These are phyloP conservation scores for Termitomyces sp. DNA, from an alignment of 768 basidiomycete genomes.

Conservation along the genomic window DNA sequence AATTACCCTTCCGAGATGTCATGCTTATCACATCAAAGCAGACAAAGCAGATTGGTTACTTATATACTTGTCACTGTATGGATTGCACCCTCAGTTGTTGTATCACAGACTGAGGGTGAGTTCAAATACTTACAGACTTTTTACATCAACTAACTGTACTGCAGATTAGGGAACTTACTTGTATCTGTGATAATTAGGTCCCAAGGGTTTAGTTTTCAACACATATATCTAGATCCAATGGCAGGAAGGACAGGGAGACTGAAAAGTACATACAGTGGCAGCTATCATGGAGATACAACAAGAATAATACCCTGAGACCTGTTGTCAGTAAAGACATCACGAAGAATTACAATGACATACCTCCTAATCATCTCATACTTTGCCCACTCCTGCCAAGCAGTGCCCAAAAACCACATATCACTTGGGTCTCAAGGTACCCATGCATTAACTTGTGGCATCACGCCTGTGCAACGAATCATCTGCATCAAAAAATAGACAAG, in stretches of 20 bases:
- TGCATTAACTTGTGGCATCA: conserved; percentile 43
- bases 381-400: conserved; percentile 52
- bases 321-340: conserved; percentile 2
- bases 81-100: no score
- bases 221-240: conserved; percentile 41
- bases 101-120: no score
- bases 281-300: conserved; percentile 55
- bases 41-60: no score
- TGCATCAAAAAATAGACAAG: neutral
- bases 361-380: conserved; percentile 47
- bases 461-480: conserved; percentile 35
- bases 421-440: conserved; percentile 32
- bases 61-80: no score
- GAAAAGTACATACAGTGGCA: conserved; percentile 51
- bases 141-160: no score
- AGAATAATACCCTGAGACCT: conserved; percentile 30
- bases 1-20: no score
- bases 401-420: conserved; percentile 30
- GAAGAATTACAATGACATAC: conserved; percentile 19
- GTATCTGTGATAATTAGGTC: no score
- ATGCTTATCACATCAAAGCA: no score
- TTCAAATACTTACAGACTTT: no score
- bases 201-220: no score
- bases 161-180: no score
- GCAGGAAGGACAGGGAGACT: conserved; percentile 37